These are phyloP conservation scores for Cenchrus fungigraminus DNA, from an alignment of 176 grass and related monocot species.

Conservation along the genomic window DNA sequence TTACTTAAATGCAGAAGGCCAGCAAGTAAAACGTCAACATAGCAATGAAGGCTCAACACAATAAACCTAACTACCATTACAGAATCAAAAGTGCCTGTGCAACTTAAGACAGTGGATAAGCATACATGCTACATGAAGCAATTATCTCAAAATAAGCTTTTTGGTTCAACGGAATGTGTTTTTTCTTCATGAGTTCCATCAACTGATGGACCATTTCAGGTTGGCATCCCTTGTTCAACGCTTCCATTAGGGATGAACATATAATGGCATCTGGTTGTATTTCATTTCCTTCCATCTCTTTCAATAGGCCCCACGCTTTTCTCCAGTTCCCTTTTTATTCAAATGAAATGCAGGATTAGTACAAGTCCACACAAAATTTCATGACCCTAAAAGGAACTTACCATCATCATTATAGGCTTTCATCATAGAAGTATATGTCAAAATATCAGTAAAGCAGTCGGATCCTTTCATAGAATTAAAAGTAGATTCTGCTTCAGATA, in stretches of 20 bases:
- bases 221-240: conserved; percentile 75
- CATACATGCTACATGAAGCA: conserved; percentile 88
- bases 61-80: neutral
- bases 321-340: conserved; percentile 68
- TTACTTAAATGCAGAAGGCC: conserved; percentile 9
- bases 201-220: conserved; percentile 71
- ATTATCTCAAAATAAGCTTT: conserved; percentile 82
- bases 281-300: conserved; percentile 73
- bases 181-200: conserved; percentile 77
- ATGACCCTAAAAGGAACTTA: conserved; percentile 49
- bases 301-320: conserved; percentile 70
- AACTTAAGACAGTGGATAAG: conserved; percentile 40
- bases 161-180: conserved; percentile 68
- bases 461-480: conserved; percentile 77
- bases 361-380: conserved; percentile 28
- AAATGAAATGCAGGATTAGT: conserved; percentile 47
- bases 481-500: conserved; percentile 75
- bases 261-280: conserved; percentile 73
- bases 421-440: conserved; percentile 93
- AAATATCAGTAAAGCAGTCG: conserved; percentile 80
- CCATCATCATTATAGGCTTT: conserved; percentile 72
- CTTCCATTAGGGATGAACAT: conserved; percentile 87
- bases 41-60: neutral
- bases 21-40: neutral
- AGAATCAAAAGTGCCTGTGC: neutral